phyloP scores from a whole-genome alignment of 441 rosid species.

The Raphanus hybrid region DNA sequence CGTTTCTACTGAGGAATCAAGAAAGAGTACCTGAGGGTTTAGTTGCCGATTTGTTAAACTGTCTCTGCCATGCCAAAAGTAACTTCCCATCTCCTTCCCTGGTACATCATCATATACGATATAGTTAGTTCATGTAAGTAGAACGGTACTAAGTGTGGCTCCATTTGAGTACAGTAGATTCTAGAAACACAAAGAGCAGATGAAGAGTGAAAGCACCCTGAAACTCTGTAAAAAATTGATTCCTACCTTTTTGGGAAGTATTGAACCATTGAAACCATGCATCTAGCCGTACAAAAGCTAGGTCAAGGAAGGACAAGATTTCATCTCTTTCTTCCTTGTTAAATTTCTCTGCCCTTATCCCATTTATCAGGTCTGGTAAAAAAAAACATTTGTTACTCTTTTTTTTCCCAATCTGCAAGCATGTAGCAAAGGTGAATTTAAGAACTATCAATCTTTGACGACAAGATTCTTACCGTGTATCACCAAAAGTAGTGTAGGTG shows the following conservation, averaged over 20 bases:
- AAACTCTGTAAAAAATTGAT: no score
- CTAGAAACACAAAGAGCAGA: no score
- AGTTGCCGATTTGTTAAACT: slow-evolving; percentile 61
- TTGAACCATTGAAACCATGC: slow-evolving; percentile 97
- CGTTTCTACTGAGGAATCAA: background rate
- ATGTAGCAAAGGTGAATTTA: background rate
- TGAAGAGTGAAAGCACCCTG: no score
- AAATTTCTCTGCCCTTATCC: slow-evolving; percentile 66
- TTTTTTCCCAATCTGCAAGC: background rate
- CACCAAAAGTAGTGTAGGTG: slow-evolving; percentile 92
- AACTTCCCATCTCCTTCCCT: slow-evolving; percentile 81
- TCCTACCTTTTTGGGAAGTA: slow-evolving; percentile 84
- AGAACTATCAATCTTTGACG: background rate
- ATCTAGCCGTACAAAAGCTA: slow-evolving; percentile 81
- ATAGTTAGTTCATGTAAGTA: background rate
- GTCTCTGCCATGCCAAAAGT: slow-evolving; percentile 99
- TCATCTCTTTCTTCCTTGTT: slow-evolving; percentile 59
- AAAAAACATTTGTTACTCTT: slow-evolving; percentile 11
- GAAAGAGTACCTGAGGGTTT: slow-evolving; percentile 76
- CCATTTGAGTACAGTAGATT: background rate
- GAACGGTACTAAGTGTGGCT: background rate
- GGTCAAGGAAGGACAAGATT: slow-evolving; percentile 71
- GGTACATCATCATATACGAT: slow-evolving; percentile 19
- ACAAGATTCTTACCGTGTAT: slow-evolving; percentile 59
- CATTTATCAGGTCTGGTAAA: slow-evolving; percentile 64